Conservation (phyloP, 345 rosid species). For the Gossypium sturtianum region DNA sequence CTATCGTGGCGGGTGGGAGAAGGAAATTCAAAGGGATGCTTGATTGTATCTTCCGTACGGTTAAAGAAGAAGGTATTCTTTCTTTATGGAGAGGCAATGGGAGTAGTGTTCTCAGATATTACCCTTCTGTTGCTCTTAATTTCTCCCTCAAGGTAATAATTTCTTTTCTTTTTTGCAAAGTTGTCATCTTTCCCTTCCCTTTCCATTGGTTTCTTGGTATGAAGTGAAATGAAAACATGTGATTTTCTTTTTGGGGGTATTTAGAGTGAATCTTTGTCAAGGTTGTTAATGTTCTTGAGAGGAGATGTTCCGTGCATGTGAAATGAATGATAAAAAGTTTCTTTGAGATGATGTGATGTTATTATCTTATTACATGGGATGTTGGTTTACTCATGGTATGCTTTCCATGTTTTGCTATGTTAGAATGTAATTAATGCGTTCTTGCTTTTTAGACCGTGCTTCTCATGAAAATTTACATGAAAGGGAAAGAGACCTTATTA, state of each 20-base stretch:
- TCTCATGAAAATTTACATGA: background rate
- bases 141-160: conserved; percentile 70
- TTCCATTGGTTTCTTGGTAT: background rate
- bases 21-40: conserved; percentile 80
- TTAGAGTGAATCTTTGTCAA: background rate
- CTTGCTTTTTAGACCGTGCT: background rate
- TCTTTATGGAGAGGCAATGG: conserved; percentile 99
- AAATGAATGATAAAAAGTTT: conserved; percentile 28
- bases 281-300: background rate
- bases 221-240: background rate
- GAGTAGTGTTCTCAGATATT: conserved; percentile 84
- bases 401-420: background rate
- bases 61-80: conserved; percentile 75
- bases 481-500: background rate
- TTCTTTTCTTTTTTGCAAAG: background rate
- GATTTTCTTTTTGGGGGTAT: background rate
- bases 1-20: conserved; percentile 60
- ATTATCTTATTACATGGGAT: background rate
- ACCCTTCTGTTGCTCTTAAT: conserved; percentile 95
- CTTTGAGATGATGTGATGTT: background rate
- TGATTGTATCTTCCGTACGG: conserved; percentile 77
- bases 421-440: background rate
- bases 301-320: conserved; percentile 9
- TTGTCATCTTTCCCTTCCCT: background rate
- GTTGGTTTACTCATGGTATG: background rate